Evolutionary conservation across 805 yeast genomes (phyloP).

Genomic region (Teunomyces aglyptinius): DNA sequence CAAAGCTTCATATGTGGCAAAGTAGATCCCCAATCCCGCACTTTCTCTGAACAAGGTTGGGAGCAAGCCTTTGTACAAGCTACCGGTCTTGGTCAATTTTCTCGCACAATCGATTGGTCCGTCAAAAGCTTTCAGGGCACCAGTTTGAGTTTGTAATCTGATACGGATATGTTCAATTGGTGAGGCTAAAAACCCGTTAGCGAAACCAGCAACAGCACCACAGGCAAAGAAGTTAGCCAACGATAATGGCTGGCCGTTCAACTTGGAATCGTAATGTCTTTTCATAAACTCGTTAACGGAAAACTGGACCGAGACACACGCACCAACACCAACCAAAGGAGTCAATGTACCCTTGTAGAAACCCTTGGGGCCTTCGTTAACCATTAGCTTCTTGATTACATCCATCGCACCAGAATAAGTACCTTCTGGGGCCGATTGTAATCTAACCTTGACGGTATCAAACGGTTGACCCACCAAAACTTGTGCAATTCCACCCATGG

Average conservation of each 20-base stretch:
- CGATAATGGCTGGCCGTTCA: slow-evolving; percentile 46
- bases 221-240: slow-evolving; percentile 70
- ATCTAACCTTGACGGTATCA: slow-evolving; percentile 89
- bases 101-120: slow-evolving; percentile 77
- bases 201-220: slow-evolving; percentile 91
- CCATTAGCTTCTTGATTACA: slow-evolving; percentile 67
- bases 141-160: slow-evolving; percentile 85
- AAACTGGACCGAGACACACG: slow-evolving; percentile 94
- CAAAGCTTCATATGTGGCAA: slow-evolving; percentile 86
- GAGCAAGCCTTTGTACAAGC: slow-evolving; percentile 71
- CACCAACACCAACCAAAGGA: slow-evolving; percentile 67
- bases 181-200: slow-evolving; percentile 83
- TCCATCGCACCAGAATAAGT: slow-evolving; percentile 70
- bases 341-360: slow-evolving; percentile 48
- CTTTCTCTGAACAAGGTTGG: slow-evolving; percentile 96
- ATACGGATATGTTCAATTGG: slow-evolving; percentile 97
- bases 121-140: slow-evolving; percentile 45
- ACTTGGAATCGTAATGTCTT: slow-evolving; percentile 57
- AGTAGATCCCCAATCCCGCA: slow-evolving; percentile 93
- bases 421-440: slow-evolving; percentile 84
- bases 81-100: slow-evolving; percentile 54
- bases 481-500: slow-evolving; percentile 94
- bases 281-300: slow-evolving; percentile 95
- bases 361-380: slow-evolving; percentile 40
- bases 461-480: slow-evolving; percentile 96